Evolutionary conservation across 179 eudicot species (phyloP).

Genomic region (Spergularia azorica): DNA sequence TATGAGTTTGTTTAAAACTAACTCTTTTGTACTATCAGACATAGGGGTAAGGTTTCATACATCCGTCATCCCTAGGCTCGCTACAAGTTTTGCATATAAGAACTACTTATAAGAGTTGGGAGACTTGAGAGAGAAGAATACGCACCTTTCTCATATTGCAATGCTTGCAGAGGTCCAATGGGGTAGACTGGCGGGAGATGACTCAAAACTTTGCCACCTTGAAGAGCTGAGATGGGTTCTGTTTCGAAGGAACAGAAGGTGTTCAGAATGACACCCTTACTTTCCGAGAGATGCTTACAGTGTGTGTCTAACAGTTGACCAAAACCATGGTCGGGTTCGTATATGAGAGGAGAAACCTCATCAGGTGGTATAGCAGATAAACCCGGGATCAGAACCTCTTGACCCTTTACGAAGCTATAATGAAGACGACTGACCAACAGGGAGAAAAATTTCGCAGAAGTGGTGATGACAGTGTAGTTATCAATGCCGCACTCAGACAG

Average conservation of each 20-base stretch:
- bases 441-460: conserved; percentile 47
- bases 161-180: conserved; percentile 50
- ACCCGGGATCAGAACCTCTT: conserved; percentile 34
- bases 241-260: conserved; percentile 47
- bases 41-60: no score
- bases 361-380: conserved; percentile 31
- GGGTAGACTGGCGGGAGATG: conserved; percentile 40
- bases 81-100: no score
- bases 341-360: conserved; percentile 45
- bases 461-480: conserved; percentile 30
- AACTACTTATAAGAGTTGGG: no score
- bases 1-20: no score
- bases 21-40: no score
- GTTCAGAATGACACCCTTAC: conserved; percentile 48
- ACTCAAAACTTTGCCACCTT: conserved; percentile 25
- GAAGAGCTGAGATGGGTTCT: conserved; percentile 42
- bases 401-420: conserved; percentile 2
- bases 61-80: no score
- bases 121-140: neutral
- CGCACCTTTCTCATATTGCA: conserved; percentile 14
- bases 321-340: conserved; percentile 37
- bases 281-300: conserved; percentile 17
- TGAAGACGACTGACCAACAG: conserved; percentile 37
- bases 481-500: conserved; percentile 29
- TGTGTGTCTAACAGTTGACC: conserved; percentile 27